A percentile compares a stretch with the other conserved stretches of the same genome.
Conservation (phyloP, 2,329 filamentous ascomycete genomes). For the Claviceps sp. region DNA sequence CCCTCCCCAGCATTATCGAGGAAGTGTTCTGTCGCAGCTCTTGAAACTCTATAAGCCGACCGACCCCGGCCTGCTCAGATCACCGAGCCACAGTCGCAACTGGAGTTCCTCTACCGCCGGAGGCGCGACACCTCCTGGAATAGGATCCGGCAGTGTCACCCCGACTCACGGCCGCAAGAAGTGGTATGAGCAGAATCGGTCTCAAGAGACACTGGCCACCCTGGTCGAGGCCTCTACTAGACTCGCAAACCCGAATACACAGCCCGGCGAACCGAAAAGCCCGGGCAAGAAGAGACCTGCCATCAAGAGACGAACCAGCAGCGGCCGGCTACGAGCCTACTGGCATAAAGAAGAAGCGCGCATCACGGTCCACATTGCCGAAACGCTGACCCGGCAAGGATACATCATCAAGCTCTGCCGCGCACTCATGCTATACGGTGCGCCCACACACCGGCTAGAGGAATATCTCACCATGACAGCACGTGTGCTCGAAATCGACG, state of each 20-base stretch:
- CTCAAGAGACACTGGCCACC: constrained; percentile 32
- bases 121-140: constrained; percentile 19
- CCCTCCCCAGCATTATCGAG: constrained; percentile 27
- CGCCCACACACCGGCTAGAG: constrained; percentile 79
- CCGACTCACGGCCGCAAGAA: constrained; percentile 29
- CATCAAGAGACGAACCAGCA: constrained; percentile 24
- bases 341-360: constrained; percentile 31
- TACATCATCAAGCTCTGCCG: constrained; percentile 76
- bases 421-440: constrained; percentile 76
- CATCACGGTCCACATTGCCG: constrained; percentile 40
- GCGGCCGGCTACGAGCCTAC: constrained; percentile 22
- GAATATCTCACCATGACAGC: constrained; percentile 82
- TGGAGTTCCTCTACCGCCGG: constrained; percentile 16
- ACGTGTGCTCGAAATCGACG: constrained; percentile 70
- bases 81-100: constrained; percentile 11
- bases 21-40: constrained; percentile 31
- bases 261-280: constrained; percentile 8
- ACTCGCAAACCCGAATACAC: constrained; percentile 10
- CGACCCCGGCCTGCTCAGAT: constrained; percentile 11
- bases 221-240: constrained; percentile 31
- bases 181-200: constrained; percentile 35
- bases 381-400: constrained; percentile 62
- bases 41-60: constrained; percentile 31
- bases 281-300: constrained; percentile 20
- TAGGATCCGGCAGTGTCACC: constrained; percentile 25